Evolutionary conservation across 305 asterid species (phyloP).

Genomic region (Coffea humblotiana): DNA sequence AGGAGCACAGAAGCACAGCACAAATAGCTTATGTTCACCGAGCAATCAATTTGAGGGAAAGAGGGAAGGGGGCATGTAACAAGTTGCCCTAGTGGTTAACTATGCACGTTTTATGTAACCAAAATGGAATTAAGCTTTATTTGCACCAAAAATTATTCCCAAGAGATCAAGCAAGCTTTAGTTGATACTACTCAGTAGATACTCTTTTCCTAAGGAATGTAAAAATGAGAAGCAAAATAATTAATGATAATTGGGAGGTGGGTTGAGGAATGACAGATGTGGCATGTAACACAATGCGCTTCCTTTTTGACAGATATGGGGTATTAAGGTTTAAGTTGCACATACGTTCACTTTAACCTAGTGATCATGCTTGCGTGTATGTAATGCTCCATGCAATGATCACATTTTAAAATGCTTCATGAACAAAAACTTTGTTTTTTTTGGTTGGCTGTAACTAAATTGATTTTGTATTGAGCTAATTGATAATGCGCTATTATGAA

Average conservation of each 20-base stretch:
- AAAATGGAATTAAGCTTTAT: neutral
- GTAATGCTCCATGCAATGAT: neutral
- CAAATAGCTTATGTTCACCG: neutral
- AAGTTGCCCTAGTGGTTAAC: neutral
- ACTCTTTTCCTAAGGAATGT: neutral
- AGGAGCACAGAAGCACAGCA: neutral
- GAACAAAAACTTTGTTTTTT: neutral
- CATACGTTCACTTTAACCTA: neutral
- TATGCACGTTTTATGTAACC: neutral
- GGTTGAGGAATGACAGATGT: neutral
- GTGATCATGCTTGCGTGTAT: neutral
- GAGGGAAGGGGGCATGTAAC: neutral
- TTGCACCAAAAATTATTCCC: neutral
- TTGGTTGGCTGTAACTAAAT: too few species aligned
- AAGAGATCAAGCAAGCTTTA: neutral
- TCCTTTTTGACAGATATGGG: neutral
- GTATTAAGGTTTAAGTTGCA: neutral
- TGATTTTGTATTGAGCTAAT: neutral
- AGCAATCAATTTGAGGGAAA: neutral
- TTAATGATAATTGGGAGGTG: neutral
- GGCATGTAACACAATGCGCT: neutral
- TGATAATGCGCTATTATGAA: neutral
- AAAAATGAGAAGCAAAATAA: neutral
- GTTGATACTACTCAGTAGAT: neutral
- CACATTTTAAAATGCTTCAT: neutral